A percentile compares a stretch with the other conserved stretches of the same genome.
These are phyloP conservation scores for Pseudocercospora macadamiae DNA, from an alignment of 2,329 filamentous ascomycete species.

Conservation along the genomic window DNA sequence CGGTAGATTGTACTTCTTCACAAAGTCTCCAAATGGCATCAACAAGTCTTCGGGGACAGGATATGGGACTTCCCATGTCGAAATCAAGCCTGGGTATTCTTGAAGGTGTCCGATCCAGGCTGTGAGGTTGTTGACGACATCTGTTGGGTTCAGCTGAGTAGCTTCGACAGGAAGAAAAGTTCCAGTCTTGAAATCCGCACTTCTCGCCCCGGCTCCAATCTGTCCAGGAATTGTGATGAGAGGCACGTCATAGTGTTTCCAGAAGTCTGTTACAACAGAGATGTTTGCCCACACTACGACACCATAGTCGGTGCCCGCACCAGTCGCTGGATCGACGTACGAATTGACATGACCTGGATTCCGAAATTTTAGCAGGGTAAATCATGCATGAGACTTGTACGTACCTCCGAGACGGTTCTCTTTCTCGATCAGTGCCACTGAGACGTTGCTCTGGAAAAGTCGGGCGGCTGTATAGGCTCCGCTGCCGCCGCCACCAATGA, in stretches of 20 bases:
- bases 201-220: constrained; percentile 24
- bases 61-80: constrained; percentile 50
- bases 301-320: constrained; percentile 42
- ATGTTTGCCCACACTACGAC: constrained; percentile 48
- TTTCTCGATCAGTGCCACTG: constrained; percentile 46
- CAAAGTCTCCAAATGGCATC: constrained; percentile 53
- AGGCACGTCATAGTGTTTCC: constrained; percentile 49
- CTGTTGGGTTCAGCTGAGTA: neutral
- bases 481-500: constrained; percentile 48
- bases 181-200: constrained; percentile 41
- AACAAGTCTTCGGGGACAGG: constrained; percentile 52
- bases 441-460: constrained; percentile 42
- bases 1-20: constrained; percentile 52
- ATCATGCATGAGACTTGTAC: neutral
- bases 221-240: constrained; percentile 33
- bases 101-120: constrained; percentile 27
- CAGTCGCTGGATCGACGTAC: constrained; percentile 45
- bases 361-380: neutral
- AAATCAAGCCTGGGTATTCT: constrained; percentile 37
- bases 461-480: constrained; percentile 46
- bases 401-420: constrained; percentile 41
- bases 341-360: constrained; percentile 51
- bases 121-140: constrained; percentile 6
- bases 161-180: neutral
- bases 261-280: constrained; percentile 48